Percentiles rank a stretch among this genome's conserved stretches.
These are phyloP conservation scores for Neurospora tetraspora DNA, from an alignment of 495 filamentous ascomycete species.

Conservation along the genomic window DNA sequence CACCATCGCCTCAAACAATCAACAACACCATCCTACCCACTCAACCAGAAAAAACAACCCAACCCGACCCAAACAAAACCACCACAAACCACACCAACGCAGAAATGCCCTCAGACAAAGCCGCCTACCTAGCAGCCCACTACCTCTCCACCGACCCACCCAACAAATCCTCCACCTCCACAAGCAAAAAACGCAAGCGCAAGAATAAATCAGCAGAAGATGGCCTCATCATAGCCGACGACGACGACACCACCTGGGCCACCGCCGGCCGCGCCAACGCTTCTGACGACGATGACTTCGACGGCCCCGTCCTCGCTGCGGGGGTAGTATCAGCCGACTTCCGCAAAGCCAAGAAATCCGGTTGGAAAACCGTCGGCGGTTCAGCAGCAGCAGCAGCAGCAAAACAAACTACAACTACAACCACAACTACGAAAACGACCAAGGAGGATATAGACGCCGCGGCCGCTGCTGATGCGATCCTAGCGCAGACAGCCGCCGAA, in stretches of 20 bases:
- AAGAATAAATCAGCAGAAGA: constrained; percentile 49
- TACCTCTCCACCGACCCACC: constrained; percentile 68
- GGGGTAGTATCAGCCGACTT: constrained; percentile 53
- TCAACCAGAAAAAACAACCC: not conserved
- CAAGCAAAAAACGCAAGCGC: constrained; percentile 71
- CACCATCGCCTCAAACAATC: not conserved
- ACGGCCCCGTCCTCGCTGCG: constrained; percentile 36
- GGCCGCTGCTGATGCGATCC: constrained; percentile 71
- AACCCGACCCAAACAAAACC: not conserved
- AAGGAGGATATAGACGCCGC: constrained; percentile 34
- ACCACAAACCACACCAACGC: not conserved
- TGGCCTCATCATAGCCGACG: constrained; percentile 84
- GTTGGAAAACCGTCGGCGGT: constrained; percentile 64
- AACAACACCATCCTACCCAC: too few relatives aligned
- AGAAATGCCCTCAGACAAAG: constrained; percentile 52
- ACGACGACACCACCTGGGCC: constrained; percentile 68
- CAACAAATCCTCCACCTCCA: constrained; percentile 34
- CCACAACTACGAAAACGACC: constrained; percentile 18
- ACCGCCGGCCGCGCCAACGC: too few relatives aligned
- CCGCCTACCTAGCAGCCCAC: constrained; percentile 86
- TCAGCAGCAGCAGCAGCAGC: not conserved
- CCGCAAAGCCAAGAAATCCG: constrained; percentile 62
- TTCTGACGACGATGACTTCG: constrained; percentile 32
- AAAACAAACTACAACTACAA: not conserved
- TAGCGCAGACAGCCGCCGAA: constrained; percentile 63